Evolutionary conservation across 139 green algal genomes (phyloP), one percentile per base, ranked within the genome.

Genomic region (Coelastrella sp.): DNA sequence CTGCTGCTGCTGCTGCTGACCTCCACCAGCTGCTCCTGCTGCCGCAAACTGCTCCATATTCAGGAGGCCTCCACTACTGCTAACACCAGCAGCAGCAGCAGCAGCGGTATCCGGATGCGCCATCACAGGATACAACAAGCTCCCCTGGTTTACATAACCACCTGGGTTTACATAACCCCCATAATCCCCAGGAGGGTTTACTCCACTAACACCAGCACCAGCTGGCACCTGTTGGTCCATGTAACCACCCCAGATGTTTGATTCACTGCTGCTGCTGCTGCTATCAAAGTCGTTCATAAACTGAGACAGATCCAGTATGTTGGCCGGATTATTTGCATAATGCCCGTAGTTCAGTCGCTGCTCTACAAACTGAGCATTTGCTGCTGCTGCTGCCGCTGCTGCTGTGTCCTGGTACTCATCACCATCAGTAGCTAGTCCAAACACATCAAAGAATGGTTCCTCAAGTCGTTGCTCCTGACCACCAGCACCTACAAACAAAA

Each of bases 401-500:
- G 40, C 43, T n/a, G 11, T 13, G 25, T 63, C 23, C 50, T 4
- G 73, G 62, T 34, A 71, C 75, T n/a, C 51, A 71, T 2, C 5
- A 21, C n/a, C n/a, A 5, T 60, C 75, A 0, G 50, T n/a, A 4
- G n/a, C n/a, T n/a, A 71, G 37, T 4, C 53, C 53, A 38, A 82
- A 82, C 37, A 53, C 38, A 5, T 82, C 75, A 4, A 71, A 30
- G 25, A 66, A 82, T 7, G 75, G 75, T 37, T 82, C 75, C 23
- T 71, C 53, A 38, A 71, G 23, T 21, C 9, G 8, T 30, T 37
- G 15, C 3, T 82, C 75, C 17, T 25, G 21, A 2, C 75, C 75
- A 4, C 75, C 75, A 59, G 75, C 75, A 69, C 75, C 75, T 82
- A 60, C 45, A 79, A 21, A 48, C 6, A 32, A 4, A 3, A 23